These are phyloP conservation scores for Lasiodiplodia sp. DNA, from an alignment of 2,329 filamentous ascomycete species.

Conservation along the genomic window DNA sequence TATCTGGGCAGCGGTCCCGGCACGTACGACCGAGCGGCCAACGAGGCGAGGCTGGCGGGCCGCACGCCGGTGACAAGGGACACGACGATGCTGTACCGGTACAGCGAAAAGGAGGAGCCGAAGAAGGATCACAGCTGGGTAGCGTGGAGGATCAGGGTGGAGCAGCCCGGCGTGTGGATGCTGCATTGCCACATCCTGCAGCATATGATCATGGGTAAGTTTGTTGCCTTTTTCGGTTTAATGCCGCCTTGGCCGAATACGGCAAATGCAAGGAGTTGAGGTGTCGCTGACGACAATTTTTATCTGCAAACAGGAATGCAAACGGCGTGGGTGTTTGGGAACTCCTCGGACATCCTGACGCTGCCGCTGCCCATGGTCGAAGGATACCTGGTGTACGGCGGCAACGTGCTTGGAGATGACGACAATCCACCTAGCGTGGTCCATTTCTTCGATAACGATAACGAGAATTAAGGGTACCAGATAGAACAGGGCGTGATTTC, in stretches of 20 bases:
- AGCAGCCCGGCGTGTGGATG: conserved; percentile 65
- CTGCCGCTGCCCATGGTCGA: conserved; percentile 45
- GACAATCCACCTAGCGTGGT: conserved; percentile 32
- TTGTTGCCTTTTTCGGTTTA: background rate
- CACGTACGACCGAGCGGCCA: conserved; percentile 58
- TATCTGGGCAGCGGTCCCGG: conserved; percentile 63
- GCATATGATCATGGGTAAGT: conserved; percentile 64
- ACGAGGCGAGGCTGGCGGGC: conserved; percentile 52
- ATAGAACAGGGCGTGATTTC: background rate
- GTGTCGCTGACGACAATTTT: conserved; percentile 2
- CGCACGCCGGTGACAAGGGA: conserved; percentile 54
- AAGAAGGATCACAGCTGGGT: conserved; percentile 63
- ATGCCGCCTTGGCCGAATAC: background rate
- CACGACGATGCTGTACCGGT: conserved; percentile 65
- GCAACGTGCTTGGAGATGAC: conserved; percentile 50
- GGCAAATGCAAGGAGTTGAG: background rate
- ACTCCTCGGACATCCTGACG: conserved; percentile 48
- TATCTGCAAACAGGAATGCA: conserved; percentile 48
- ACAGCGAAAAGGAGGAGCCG: conserved; percentile 50
- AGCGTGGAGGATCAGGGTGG: conserved; percentile 65
- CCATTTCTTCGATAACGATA: conserved; percentile 13
- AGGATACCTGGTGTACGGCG: conserved; percentile 56
- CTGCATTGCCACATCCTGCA: conserved; percentile 67
- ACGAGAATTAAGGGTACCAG: background rate
- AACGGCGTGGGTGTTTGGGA: conserved; percentile 56